phyloP scores from a whole-genome alignment of 257 asterid genomes.

The Knoxia roxburghii region DNA sequence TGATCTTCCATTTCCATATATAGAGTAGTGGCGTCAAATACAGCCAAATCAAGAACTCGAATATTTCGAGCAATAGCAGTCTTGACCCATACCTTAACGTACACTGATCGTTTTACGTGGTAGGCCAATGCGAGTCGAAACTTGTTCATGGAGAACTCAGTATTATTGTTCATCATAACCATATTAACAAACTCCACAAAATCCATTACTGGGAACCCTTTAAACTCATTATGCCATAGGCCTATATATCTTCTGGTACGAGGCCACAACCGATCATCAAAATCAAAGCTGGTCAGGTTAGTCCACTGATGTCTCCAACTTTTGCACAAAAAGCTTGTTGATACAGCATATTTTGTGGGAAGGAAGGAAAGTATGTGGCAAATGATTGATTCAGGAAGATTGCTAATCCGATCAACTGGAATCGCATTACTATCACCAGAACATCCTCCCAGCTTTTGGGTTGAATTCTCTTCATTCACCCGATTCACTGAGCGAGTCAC shows the following conservation, averaged over 20 bases:
- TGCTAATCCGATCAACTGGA: not conserved
- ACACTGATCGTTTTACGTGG: not conserved
- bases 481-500: too few relatives aligned
- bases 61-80: not conserved
- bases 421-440: too few relatives aligned
- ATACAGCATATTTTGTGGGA: not conserved
- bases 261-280: not conserved
- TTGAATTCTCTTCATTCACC: too few relatives aligned
- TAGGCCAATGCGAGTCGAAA: not conserved
- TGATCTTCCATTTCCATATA: not conserved
- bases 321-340: not conserved
- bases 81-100: not conserved
- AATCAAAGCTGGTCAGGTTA: not conserved
- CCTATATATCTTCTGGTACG: not conserved
- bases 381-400: not conserved
- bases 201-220: not conserved
- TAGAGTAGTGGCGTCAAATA: too few relatives aligned
- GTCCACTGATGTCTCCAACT: not conserved
- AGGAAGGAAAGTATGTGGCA: not conserved
- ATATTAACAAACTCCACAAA: not conserved
- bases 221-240: not conserved
- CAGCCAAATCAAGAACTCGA: not conserved
- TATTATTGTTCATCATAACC: not conserved
- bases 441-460: too few relatives aligned
- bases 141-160: not conserved